A percentile compares a stretch with the other conserved stretches of the same genome.
Evolutionary conservation across 345 rosid species (phyloP).

Genomic region (Rubroshorea leprosula): DNA sequence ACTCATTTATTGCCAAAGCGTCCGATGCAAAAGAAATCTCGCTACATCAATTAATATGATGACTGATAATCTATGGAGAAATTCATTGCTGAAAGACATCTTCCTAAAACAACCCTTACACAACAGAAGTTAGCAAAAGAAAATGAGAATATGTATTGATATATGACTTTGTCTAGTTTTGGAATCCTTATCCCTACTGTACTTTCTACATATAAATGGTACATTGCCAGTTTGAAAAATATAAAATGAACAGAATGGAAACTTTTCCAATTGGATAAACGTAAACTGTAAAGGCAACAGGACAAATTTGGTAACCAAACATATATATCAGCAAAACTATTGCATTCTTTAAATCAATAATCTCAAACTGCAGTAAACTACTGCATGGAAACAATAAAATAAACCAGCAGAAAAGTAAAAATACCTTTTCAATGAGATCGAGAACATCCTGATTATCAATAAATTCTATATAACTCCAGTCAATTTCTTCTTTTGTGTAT

Average conservation of each 20-base stretch:
- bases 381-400: neutral
- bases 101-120: no score
- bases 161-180: no score
- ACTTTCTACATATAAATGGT: neutral
- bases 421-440: conserved; percentile 94
- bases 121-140: no score
- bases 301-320: neutral
- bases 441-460: conserved; percentile 92
- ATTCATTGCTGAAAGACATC: no score
- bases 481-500: conserved; percentile 88
- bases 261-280: neutral
- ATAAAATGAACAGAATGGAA: no score
- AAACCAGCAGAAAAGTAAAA: neutral
- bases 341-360: neutral
- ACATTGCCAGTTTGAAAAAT: neutral
- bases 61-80: no score
- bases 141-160: no score
- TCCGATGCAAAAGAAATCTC: no score
- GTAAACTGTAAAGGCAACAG: neutral
- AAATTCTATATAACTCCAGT: conserved; percentile 98
- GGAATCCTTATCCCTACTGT: neutral
- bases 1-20: no score
- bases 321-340: neutral
- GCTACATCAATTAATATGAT: no score
- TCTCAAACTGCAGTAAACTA: neutral